Percentiles rank a stretch among this genome's conserved stretches.
Conservation (phyloP, 495 filamentous ascomycete species). For the Aspergillus cristatus region DNA sequence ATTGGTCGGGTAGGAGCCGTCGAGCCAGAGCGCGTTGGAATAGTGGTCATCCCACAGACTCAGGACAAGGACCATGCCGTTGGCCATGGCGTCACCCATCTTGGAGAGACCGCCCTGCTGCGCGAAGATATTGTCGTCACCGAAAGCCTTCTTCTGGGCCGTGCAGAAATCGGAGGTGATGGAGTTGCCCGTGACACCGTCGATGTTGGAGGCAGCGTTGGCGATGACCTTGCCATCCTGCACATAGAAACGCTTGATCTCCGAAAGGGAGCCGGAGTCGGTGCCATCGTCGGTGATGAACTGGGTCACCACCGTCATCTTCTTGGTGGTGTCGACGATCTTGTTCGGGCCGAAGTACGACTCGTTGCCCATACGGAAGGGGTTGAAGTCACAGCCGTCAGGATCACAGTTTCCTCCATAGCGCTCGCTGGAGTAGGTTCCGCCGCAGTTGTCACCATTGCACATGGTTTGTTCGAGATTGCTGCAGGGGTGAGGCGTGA, state of each 20-base stretch:
- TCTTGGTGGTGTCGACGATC: conserved; percentile 51
- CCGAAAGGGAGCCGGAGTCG: conserved; percentile 40
- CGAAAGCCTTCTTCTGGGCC: conserved; percentile 47
- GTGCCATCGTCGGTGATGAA: conserved; percentile 50
- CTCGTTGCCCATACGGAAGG: conserved; percentile 53
- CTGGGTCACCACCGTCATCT: conserved; percentile 60
- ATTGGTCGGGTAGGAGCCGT: conserved; percentile 60
- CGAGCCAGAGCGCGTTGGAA: conserved; percentile 78
- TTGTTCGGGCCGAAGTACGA: conserved; percentile 51
- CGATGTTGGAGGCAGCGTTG: conserved; percentile 46
- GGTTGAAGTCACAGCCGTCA: conserved; percentile 70
- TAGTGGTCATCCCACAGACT: conserved; percentile 72
- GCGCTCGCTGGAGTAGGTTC: conserved; percentile 25
- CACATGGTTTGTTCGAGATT: conserved; percentile 45
- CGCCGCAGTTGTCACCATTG: conserved; percentile 45
- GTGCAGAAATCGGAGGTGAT: conserved; percentile 54
- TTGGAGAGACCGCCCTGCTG: conserved; percentile 46
- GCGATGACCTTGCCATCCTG: conserved; percentile 54
- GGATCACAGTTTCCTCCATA: conserved; percentile 56
- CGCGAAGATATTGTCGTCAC: conserved; percentile 46
- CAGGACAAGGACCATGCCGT: conserved; percentile 69
- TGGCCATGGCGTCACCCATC: conserved; percentile 47
- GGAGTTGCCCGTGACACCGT: conserved; percentile 40
- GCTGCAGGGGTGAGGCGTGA: conserved; percentile 56
- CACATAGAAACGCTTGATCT: conserved; percentile 62